Percentiles rank a stretch among this genome's conserved stretches.
phyloP scores from a whole-genome alignment of 805 yeast genomes.

The Zygosaccharomyces lentus region DNA sequence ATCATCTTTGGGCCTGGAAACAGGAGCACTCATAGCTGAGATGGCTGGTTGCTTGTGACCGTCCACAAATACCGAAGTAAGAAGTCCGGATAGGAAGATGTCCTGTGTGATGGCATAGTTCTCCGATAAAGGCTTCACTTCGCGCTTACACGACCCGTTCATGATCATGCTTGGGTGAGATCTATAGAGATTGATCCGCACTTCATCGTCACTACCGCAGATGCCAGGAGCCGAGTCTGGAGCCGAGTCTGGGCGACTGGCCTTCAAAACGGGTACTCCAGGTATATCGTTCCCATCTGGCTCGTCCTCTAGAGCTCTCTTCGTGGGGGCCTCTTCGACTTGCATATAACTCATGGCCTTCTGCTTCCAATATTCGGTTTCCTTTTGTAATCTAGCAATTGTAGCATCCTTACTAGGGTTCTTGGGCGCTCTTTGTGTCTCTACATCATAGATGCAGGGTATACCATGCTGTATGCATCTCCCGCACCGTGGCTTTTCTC shows the following conservation, averaged over 20 bases:
- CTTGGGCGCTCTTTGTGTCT: constrained; percentile 31
- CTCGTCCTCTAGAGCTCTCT: not conserved
- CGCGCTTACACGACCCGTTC: constrained; percentile 31
- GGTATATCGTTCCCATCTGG: not conserved
- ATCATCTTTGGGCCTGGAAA: constrained; percentile 26
- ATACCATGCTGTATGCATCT: constrained; percentile 29
- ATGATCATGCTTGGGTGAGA: constrained; percentile 30
- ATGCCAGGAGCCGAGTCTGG: not conserved
- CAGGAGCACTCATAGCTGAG: constrained; percentile 27
- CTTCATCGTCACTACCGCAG: constrained; percentile 11
- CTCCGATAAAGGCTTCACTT: constrained; percentile 34
- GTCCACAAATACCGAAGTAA: constrained; percentile 29
- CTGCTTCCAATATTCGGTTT: constrained; percentile 32
- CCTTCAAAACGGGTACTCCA: constrained; percentile 1
- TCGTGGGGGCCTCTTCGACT: constrained; percentile 5
- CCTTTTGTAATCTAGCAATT: constrained; percentile 30
- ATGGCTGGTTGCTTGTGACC: constrained; percentile 30
- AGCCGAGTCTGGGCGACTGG: not conserved
- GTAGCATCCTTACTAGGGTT: constrained; percentile 32
- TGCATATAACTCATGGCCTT: constrained; percentile 20
- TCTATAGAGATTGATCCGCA: constrained; percentile 27
- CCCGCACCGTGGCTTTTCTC: constrained; percentile 31
- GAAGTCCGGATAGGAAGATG: constrained; percentile 26
- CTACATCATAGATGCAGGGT: constrained; percentile 33
- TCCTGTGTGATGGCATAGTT: constrained; percentile 32